These are phyloP conservation scores for Botrytis aclada DNA, from an alignment of 2,329 filamentous ascomycete genomes.

Conservation along the genomic window DNA sequence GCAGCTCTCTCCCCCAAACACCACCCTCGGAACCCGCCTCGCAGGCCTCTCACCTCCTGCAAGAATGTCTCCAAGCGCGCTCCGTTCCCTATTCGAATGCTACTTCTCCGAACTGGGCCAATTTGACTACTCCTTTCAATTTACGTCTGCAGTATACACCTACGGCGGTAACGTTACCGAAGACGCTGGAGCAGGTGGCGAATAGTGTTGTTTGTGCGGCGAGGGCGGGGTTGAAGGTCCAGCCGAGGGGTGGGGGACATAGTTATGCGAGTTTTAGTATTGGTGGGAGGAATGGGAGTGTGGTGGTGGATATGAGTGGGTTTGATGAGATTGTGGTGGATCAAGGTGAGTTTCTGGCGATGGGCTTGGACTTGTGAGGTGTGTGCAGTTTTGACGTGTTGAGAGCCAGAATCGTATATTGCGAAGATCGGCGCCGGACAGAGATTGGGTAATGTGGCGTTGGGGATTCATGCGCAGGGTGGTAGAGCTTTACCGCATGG, in stretches of 20 bases:
- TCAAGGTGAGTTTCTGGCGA: conserved; percentile 22
- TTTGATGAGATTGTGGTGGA: conserved; percentile 53
- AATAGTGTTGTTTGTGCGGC: conserved; percentile 47
- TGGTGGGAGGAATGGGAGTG: conserved; percentile 49
- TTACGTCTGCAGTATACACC: conserved; percentile 27
- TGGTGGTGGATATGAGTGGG: conserved; percentile 54
- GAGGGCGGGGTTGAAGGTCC: conserved; percentile 45
- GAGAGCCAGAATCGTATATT: conserved; percentile 20
- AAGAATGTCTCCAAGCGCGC: conserved; percentile 1
- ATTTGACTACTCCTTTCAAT: conserved; percentile 26
- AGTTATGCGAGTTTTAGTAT: conserved; percentile 47
- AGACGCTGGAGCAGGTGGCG: conserved; percentile 40
- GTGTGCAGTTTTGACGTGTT: background rate
- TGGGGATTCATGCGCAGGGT: conserved; percentile 38
- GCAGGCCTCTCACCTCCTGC: background rate
- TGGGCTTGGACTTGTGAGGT: too few species aligned
- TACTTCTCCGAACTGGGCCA: conserved; percentile 17
- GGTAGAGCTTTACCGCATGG: conserved; percentile 36
- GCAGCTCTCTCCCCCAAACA: background rate
- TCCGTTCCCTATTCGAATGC: conserved; percentile 14
- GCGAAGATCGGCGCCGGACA: conserved; percentile 41
- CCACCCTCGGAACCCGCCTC: background rate
- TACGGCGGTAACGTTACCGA: conserved; percentile 27
- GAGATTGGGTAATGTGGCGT: conserved; percentile 45
- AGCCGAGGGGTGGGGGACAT: conserved; percentile 52